Conservation (phyloP, 2,329 filamentous ascomycete genomes). For the Monascus ruber region DNA sequence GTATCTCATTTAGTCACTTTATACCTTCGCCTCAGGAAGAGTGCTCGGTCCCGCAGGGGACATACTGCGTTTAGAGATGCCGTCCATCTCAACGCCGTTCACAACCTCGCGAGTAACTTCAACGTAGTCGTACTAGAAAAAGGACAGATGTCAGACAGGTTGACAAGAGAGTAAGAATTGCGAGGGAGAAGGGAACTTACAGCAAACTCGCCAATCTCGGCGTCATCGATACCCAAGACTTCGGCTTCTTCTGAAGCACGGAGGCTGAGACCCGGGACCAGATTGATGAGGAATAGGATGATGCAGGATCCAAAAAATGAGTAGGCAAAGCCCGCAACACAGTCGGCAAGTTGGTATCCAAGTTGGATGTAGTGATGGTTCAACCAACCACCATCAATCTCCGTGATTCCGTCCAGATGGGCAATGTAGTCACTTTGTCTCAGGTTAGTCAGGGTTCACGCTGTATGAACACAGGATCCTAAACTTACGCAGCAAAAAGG, state of each 20-base stretch:
- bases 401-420: slow-evolving; percentile 58
- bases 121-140: slow-evolving; percentile 66
- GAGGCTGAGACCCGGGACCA: slow-evolving; percentile 63
- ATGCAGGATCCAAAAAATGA: slow-evolving; percentile 67
- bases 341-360: slow-evolving; percentile 74
- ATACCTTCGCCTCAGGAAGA: slow-evolving; percentile 8
- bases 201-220: slow-evolving; percentile 88
- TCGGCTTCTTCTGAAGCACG: slow-evolving; percentile 68
- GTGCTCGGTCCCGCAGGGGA: slow-evolving; percentile 2
- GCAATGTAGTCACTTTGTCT: slow-evolving; percentile 60
- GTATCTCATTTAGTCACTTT: slow-evolving; percentile 4
- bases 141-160: too few relatives aligned
- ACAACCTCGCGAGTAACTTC: slow-evolving; percentile 65
- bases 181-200: slow-evolving; percentile 28
- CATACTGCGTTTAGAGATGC: slow-evolving; percentile 4
- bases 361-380: slow-evolving; percentile 77
- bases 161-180: too few relatives aligned
- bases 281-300: slow-evolving; percentile 70
- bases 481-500: slow-evolving; percentile 62
- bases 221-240: slow-evolving; percentile 74
- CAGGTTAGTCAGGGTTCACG: background rate
- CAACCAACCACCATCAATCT: slow-evolving; percentile 67
- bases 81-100: slow-evolving; percentile 23
- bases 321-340: slow-evolving; percentile 62
- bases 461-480: too few relatives aligned